Evolutionary conservation across 1,284 basidiomycete species (phyloP), one percentile per base, ranked within the genome.

Genomic region (Apiotrichum gracile): DNA sequence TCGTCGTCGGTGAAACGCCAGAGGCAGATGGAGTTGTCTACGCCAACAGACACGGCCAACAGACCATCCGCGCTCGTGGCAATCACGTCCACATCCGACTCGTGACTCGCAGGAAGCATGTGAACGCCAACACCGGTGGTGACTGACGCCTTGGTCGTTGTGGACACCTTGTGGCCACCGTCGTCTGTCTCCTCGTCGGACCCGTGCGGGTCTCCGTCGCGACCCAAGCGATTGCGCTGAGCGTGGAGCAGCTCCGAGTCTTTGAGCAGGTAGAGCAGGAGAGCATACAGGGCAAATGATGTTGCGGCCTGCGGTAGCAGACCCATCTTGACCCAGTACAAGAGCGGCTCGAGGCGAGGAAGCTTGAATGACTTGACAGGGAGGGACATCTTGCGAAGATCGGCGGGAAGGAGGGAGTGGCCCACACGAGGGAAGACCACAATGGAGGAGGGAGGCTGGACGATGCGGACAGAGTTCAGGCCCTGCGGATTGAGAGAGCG

Each of bases 181-280:
- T 29, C 49, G 34, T 53, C 52, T 31, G 47, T 49, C 19, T 44
- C 38, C 13, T 58, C 60, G 9, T 64, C 54, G 10, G 58, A 58
- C 4, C 47, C 60, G 19, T 48, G 58, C 2, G 49, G 47, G 25
- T 53, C 54, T 4, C 49, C 35, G 19, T 57, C 58, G 40, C 70
- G n/a, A 73, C 64, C 57, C 65, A 75, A 49, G 63, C 63, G 53
- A 53, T 86, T 81, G 40, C 85, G 80, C 65, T 92, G 91, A 5
- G 87, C 86, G 64, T 93, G 91, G 16, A 97, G 81, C 2, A 92
- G 80, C 57, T 97, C 91, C 1, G 91, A 84, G 61, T 96, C 87
- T 76, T 94, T 94, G 54, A 97, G 78, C 1, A 98, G 80, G 68
- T 93, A 93, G n/a, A 90, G 79, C 14, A 96, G 77, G 21, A 97